phyloP scores from a whole-genome alignment of 2,329 filamentous ascomycete genomes.

The Xylaria hypoxylon region DNA sequence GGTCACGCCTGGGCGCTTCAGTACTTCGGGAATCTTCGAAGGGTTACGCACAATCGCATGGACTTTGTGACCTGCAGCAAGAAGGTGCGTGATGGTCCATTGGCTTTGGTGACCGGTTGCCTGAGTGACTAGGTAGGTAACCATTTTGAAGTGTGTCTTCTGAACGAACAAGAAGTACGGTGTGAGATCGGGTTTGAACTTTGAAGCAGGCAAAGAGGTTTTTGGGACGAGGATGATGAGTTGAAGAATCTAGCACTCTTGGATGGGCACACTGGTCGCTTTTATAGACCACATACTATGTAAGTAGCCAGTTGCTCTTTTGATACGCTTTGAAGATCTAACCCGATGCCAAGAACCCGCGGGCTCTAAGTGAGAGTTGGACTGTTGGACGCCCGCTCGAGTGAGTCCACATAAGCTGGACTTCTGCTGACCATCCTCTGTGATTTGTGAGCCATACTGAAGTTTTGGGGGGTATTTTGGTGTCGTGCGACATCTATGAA shows the following conservation, averaged over 20 bases:
- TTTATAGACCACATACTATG: conserved; percentile 18
- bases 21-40: conserved; percentile 45
- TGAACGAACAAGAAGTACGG: background rate
- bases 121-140: conserved; percentile 53
- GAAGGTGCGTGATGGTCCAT: conserved; percentile 50
- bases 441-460: background rate
- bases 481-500: background rate
- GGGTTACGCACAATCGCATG: conserved; percentile 54
- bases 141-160: conserved; percentile 36
- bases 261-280: background rate
- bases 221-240: conserved; percentile 11
- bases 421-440: background rate
- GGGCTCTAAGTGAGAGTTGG: too few relatives aligned
- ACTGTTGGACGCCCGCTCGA: too few relatives aligned
- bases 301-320: background rate
- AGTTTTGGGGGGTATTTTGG: background rate
- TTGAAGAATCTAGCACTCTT: background rate
- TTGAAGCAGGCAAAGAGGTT: background rate
- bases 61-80: conserved; percentile 51
- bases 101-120: conserved; percentile 52
- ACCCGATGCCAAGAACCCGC: background rate
- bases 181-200: background rate
- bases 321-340: background rate
- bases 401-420: background rate
- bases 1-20: conserved; percentile 47